Evolutionary conservation across 2,329 filamentous ascomycete genomes (phyloP), one percentile per base, ranked within the genome.

Genomic region (Colletotrichum cereale): DNA sequence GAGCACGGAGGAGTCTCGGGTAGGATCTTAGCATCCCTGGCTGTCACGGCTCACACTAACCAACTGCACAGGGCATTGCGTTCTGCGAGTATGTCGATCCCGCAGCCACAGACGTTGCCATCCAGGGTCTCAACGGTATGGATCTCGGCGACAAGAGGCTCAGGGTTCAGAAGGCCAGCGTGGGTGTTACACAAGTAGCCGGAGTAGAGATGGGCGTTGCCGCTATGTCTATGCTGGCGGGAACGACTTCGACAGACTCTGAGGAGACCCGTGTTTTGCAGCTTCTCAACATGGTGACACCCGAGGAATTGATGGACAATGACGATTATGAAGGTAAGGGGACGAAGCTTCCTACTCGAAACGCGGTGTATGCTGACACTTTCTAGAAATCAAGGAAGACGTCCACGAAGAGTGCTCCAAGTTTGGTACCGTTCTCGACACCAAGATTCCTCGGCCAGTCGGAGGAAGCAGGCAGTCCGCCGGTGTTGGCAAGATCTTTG

Each of bases 211-310:
- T 98, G 88, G 94, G 96, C 66, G 96, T 99, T 73, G 97, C 96
- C 76, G 96, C 96, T 74, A 98, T 99, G 91, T 97, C 95, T 62
- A 95, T 98, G 89, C 93, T 99, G 77, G 96, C 96, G 47, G 95
- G 96, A 69, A 97, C 96, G 26, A 94, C 91, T 3, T 92, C 93
- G 47, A 88, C 88, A 67, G 93, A 95, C 72, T 86, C 93, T 42
- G 95, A 97, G 76, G 90, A 92, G 72, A 93, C 93, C 75, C 90
- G 93, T 67, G 96, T 99, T 21, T 81, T 99, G 72, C 96, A 97
- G 83, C 86, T 99, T 73, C 89, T 99, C 78, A 99, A 99, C 85
- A 99, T 99, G 96, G 96, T 99, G 44, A 99, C 96, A 0, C 88
- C 95, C 0, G 96, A 99, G 77, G 96, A 99, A 82, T 86, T 99